Conservation (phyloP, 495 filamentous ascomycete species). For the Tuber melanosporum region DNA sequence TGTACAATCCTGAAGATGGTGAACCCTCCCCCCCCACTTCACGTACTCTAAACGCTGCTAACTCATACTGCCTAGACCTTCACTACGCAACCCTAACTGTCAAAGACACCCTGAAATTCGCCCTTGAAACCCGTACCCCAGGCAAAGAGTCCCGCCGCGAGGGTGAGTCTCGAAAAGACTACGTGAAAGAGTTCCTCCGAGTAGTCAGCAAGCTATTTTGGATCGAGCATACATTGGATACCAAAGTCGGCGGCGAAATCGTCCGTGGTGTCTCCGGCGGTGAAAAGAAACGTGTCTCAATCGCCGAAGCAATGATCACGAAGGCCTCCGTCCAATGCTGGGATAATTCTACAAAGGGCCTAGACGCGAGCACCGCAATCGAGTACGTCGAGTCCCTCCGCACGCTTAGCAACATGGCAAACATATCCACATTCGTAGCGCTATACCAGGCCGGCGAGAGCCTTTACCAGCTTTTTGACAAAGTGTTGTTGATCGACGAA, state of each 20-base stretch:
- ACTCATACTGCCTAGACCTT: conserved; percentile 49
- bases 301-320: conserved; percentile 62
- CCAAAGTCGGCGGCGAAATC: conserved; percentile 61
- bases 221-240: conserved; percentile 62
- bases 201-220: conserved; percentile 72
- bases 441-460: conserved; percentile 68
- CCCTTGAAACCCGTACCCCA: conserved; percentile 62
- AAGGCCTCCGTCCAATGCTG: conserved; percentile 60
- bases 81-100: conserved; percentile 71
- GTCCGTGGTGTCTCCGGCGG: conserved; percentile 65
- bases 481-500: conserved; percentile 62
- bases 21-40: not conserved
- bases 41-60: conserved; percentile 2
- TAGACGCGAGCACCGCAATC: conserved; percentile 61
- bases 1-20: conserved; percentile 43
- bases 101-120: conserved; percentile 62
- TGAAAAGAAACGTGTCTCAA: conserved; percentile 66
- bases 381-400: conserved; percentile 58
- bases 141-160: conserved; percentile 55
- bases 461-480: conserved; percentile 64
- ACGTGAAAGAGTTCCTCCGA: conserved; percentile 59
- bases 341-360: conserved; percentile 64
- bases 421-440: conserved; percentile 57
- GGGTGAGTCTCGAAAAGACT: conserved; percentile 57
- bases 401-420: conserved; percentile 56